Base-by-base conservation (phyloP, 1,139 yeast genomes). In the Nematodospora anomalae region DNA sequence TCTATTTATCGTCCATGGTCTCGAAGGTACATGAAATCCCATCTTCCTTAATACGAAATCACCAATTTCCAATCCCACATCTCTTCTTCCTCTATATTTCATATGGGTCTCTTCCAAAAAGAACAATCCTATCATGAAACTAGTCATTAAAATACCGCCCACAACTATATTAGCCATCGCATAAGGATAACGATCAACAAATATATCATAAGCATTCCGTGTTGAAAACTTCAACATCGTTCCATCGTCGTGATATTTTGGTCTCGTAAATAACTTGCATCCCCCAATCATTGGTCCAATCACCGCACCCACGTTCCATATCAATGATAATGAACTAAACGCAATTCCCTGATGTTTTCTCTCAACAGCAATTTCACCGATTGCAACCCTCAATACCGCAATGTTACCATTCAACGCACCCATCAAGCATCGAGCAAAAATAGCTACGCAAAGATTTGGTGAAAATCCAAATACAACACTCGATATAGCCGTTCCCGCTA, bases 251-350 rank as follows among this genome's bases (percentile, higher is more conserved):
- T 4, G 30, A 26, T 30, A 16, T 30, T 46, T 52, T 0, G 66
- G 65, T 31, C 66, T 51, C 8, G 75, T 68, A 27, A 69, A 56
- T 16, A 50, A 57, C 20, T 53, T 52, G 6, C 67, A 62, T 61
- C 85, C 64, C 55, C 86, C 76, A 26, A 80, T 64, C 47, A 74
- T 60, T 1, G 88, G 87, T 0, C 85, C 85, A 30, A 79, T 44
- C 10, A 61, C 55, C 3, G 62, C 44, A 6, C 71, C 71, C 18
- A 64, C 44, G 41, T 63, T 64, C 56, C 61, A 65, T 13, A 64
- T 49, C 16, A 64, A 46, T 0, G 71, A 69, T 26, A 65, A 49
- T 4, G 64, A 56, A 26, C 64, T 57, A 42, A 64, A 64, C 3
- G 70, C 71, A 16, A 62, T 40, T 10, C 65, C 67, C 44, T 65